Base-by-base conservation (phyloP, 371 early-diverging fungal genomes). In the Mucor sp. region DNA sequence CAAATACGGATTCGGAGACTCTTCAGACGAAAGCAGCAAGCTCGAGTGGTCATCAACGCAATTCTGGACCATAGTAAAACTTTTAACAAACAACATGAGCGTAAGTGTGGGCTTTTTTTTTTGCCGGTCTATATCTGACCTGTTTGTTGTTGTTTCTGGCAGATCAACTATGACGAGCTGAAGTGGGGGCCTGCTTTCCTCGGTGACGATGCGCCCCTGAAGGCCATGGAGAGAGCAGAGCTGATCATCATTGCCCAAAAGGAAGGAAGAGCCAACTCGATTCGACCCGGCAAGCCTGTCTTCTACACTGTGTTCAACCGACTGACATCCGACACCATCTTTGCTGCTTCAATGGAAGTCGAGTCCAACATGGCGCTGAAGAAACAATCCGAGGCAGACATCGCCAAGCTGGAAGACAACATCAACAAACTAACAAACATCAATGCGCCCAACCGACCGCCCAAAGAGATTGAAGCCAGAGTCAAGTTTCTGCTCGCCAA, bases 211-310 rank as follows among this genome's bases (percentile, higher is more conserved):
- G 79, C 72, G 3, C 85, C 95, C 2, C 75, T 96, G 17, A 82
- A 87, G 67, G 92, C 88, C 1, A 91, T 97, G 91, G 96, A 96
- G 69, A 85, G 92, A 44, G 91, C 94, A 15, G 95, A 95, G 62
- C 78, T 97, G 32, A 93, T 97, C 62, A 81, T 83, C 1, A 84
- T 95, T 63, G 66, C 74, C 4, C 89, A 94, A 50, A 79, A 89
- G 61, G 85, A 94, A 73, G 95, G 93, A 37, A 91, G 96, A 11
- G 93, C 98, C 14, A 77, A 87, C 65, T 69, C 80, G 14, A 89
- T 97, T 35, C 76, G 86, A 35, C 89, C 95, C 1, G 94, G 94
- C 6, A 90, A 94, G 47, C 97, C 95, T 5, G 85, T 98, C 11
- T 93, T 87, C 71, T 78, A 84, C 27, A 81, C 90, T 0, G 97